phyloP scores from a whole-genome alignment of 805 yeast genomes.

The Zygoascus tannicola region DNA sequence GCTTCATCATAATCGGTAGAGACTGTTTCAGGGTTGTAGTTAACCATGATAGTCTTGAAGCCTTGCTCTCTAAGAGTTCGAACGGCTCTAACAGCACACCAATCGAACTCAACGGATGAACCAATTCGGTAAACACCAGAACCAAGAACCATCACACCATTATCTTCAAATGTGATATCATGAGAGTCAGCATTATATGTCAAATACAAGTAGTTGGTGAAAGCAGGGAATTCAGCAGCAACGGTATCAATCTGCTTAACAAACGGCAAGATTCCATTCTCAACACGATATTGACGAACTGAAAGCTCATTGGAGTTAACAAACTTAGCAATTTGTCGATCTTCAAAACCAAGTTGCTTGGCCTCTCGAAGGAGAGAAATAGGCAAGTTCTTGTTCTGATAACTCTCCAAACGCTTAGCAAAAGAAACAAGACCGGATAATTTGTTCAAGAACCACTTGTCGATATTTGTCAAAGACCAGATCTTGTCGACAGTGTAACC shows the following conservation, averaged over 20 bases:
- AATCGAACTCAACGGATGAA: conserved; percentile 96
- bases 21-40: conserved; percentile 97
- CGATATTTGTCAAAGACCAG: conserved; percentile 85
- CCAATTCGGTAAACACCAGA: conserved; percentile 99
- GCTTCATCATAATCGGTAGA: conserved; percentile 99
- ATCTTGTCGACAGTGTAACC: conserved; percentile 90
- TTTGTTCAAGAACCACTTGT: conserved; percentile 92
- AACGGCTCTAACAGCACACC: conserved; percentile 98
- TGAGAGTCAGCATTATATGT: conserved; percentile 88
- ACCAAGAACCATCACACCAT: conserved; percentile 92
- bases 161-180: conserved; percentile 82
- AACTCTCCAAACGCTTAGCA: conserved; percentile 39
- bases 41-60: conserved; percentile 88
- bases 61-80: conserved; percentile 84
- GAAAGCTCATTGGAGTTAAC: conserved; percentile 86
- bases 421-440: conserved; percentile 65
- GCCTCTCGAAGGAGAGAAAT: conserved; percentile 63
- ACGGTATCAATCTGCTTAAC: conserved; percentile 97
- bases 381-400: conserved; percentile 43
- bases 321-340: conserved; percentile 88
- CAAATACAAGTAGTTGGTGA: conserved; percentile 86
- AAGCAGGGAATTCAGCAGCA: conserved; percentile 98
- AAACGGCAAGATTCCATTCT: conserved; percentile 78
- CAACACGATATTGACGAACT: conserved; percentile 79
- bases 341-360: conserved; percentile 94